Evolutionary conservation across 768 basidiomycete species (phyloP).

Genomic region (Multifurca ochricompacta): DNA sequence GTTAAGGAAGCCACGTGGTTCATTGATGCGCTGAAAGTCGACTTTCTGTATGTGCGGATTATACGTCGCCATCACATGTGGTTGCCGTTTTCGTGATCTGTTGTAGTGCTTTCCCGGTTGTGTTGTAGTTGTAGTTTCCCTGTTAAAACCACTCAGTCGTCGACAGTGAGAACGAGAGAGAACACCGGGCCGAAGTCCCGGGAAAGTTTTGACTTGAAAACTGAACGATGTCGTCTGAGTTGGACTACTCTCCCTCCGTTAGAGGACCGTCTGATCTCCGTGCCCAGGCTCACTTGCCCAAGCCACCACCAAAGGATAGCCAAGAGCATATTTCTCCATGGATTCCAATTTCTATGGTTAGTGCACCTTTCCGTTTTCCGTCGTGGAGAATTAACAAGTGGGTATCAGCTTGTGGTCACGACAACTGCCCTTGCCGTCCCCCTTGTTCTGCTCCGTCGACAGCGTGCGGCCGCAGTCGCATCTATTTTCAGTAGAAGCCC

Average conservation of each 20-base stretch:
- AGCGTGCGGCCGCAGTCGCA: conserved; percentile 17
- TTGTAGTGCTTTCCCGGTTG: no score
- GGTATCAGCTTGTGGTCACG: conserved; percentile 26
- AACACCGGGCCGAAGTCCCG: not conserved
- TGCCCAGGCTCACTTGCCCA: not conserved
- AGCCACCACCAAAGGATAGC: not conserved
- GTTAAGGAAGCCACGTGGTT: conserved; percentile 46
- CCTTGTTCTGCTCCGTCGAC: conserved; percentile 26
- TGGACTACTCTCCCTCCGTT: not conserved
- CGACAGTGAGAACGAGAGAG: no score
- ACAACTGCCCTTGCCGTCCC: conserved; percentile 28
- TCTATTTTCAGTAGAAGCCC: not conserved
- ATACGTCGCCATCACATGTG: not conserved
- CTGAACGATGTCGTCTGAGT: no score
- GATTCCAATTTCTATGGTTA: conserved; percentile 19
- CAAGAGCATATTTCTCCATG: conserved; percentile 1
- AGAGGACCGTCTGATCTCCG: not conserved
- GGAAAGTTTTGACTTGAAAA: no score
- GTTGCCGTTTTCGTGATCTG: not conserved
- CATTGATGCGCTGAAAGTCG: conserved; percentile 32
- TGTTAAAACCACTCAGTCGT: no score
- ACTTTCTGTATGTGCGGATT: not conserved
- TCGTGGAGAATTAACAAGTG: no score
- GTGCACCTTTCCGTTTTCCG: not conserved
- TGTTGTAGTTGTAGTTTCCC: no score